Conservation (phyloP, 768 basidiomycete genomes). For the Cyclocybe aegerita region DNA sequence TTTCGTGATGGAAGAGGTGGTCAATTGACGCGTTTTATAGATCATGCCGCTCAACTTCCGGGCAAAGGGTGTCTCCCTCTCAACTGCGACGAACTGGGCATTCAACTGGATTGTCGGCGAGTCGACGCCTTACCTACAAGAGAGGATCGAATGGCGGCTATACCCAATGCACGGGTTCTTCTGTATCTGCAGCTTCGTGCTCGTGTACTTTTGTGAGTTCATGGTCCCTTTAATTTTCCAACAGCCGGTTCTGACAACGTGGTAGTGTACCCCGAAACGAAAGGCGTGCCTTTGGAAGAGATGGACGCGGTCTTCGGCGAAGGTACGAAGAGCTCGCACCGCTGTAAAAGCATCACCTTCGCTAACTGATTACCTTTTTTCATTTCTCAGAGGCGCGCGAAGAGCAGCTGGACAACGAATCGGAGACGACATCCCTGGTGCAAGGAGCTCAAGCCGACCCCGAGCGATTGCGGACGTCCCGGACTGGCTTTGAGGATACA, state of each 20-base stretch:
- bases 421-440: conserved; percentile 56
- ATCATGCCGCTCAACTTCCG: conserved; percentile 89
- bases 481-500: background rate
- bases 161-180: conserved; percentile 98
- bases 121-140: conserved; percentile 84
- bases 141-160: conserved; percentile 83
- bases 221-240: background rate
- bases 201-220: conserved; percentile 80
- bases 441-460: conserved; percentile 23
- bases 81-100: conserved; percentile 87
- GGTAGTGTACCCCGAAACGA: conserved; percentile 83
- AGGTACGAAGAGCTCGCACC: conserved; percentile 41
- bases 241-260: conserved; percentile 8
- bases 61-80: conserved; percentile 94
- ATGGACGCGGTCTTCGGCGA: conserved; percentile 91
- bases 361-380: background rate
- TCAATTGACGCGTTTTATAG: conserved; percentile 29
- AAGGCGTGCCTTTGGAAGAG: conserved; percentile 84
- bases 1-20: conserved; percentile 3
- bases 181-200: conserved; percentile 81
- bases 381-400: conserved; percentile 38
- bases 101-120: conserved; percentile 92
- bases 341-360: background rate
- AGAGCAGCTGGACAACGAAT: conserved; percentile 66
- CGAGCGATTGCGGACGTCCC: conserved; percentile 1